phyloP scores from a whole-genome alignment of 2,329 filamentous ascomycete species.

The Penicillium palitans region DNA sequence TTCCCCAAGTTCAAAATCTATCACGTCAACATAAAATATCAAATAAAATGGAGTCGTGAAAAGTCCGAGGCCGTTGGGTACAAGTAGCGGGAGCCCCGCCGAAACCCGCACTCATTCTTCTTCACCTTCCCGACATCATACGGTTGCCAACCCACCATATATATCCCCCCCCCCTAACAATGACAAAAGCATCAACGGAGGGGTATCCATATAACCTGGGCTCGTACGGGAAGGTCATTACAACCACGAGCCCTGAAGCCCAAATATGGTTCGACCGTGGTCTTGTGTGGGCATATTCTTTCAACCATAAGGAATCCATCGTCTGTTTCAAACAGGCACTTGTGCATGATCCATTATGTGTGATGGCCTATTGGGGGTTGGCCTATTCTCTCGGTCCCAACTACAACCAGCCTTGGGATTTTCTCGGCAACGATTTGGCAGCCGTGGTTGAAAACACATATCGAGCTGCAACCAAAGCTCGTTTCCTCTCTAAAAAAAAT shows the following conservation, averaged over 20 bases:
- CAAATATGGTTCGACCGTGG: slow-evolving; percentile 44
- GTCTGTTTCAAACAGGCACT: slow-evolving; percentile 42
- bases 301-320: slow-evolving; percentile 44
- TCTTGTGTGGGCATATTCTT: slow-evolving; percentile 41
- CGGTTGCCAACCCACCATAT: neutral
- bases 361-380: slow-evolving; percentile 45
- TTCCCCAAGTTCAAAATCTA: neutral
- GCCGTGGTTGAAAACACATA: slow-evolving; percentile 51
- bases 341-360: slow-evolving; percentile 34
- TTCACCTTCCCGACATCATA: slow-evolving; percentile 6
- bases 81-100: slow-evolving; percentile 14
- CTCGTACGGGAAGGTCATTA: slow-evolving; percentile 37
- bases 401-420: slow-evolving; percentile 76
- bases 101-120: slow-evolving; percentile 7
- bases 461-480: slow-evolving; percentile 48
- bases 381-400: slow-evolving; percentile 73
- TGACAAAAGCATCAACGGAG: slow-evolving; percentile 2
- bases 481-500: slow-evolving; percentile 33
- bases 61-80: slow-evolving; percentile 2
- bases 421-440: slow-evolving; percentile 65
- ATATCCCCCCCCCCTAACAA: neutral
- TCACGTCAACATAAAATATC: neutral
- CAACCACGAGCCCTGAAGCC: slow-evolving; percentile 32
- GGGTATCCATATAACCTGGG: slow-evolving; percentile 23
- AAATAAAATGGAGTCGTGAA: neutral